Percentiles rank a stretch among this genome's conserved stretches.
Conservation (phyloP, 139 green algal species). For the Zygnema circumcarinatum region DNA sequence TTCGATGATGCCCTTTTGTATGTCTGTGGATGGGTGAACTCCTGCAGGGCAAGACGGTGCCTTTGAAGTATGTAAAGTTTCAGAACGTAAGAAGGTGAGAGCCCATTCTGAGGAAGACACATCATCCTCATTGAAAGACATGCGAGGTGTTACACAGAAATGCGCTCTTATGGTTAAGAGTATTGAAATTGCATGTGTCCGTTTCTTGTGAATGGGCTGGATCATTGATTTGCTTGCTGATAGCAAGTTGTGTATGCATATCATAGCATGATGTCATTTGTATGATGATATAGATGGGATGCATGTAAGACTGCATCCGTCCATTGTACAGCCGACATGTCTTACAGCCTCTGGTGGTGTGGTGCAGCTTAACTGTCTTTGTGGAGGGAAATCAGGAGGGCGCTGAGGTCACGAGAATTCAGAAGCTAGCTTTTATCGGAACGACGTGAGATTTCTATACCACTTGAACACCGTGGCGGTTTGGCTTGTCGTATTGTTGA, state of each 20-base stretch:
- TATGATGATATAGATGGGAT: too few relatives aligned
- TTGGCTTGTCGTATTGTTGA: neutral
- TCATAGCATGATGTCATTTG: too few relatives aligned
- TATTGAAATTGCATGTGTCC: too few relatives aligned
- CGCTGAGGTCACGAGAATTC: slow-evolving; percentile 53
- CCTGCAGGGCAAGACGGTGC: slow-evolving; percentile 52
- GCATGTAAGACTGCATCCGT: too few relatives aligned
- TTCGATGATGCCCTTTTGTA: too few relatives aligned
- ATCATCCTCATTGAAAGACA: slow-evolving; percentile 74
- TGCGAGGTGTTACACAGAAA: too few relatives aligned
- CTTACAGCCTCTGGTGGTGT: slow-evolving; percentile 1
- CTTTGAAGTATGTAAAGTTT: slow-evolving; percentile 79
- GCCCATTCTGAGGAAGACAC: slow-evolving; percentile 41
- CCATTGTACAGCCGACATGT: too few relatives aligned
- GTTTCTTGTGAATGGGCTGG: too few relatives aligned
- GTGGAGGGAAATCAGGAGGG: slow-evolving; percentile 54
- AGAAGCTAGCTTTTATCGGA: slow-evolving; percentile 57
- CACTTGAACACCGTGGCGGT: neutral
- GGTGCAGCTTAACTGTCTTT: slow-evolving; percentile 55
- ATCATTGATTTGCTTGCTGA: too few relatives aligned
- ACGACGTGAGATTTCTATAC: slow-evolving; percentile 48
- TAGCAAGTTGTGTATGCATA: too few relatives aligned
- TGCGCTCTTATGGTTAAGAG: too few relatives aligned
- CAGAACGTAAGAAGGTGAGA: slow-evolving; percentile 72
- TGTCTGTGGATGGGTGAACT: too few relatives aligned